Evolutionary conservation across 371 early-diverging fungal genomes (phyloP).

Genomic region (Blakeslea trispora): DNA sequence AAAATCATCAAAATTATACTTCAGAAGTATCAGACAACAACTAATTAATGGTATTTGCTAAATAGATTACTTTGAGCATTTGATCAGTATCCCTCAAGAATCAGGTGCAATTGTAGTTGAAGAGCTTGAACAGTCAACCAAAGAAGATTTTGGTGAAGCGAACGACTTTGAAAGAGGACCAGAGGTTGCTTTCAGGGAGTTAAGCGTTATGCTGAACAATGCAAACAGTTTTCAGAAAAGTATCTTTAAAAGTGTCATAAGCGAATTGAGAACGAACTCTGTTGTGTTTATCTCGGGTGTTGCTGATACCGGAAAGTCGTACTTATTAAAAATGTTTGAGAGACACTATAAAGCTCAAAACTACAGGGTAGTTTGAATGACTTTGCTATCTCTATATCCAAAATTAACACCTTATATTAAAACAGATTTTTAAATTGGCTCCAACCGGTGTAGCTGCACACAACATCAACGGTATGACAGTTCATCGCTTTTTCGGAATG

Average conservation of each 20-base stretch:
- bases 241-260: neutral
- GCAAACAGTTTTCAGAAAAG: neutral
- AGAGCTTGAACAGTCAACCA: neutral
- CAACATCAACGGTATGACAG: neutral
- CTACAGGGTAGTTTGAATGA: conserved; percentile 1
- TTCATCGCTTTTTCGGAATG: conserved; percentile 6
- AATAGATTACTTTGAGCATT: conserved; percentile 6
- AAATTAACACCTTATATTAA: neutral
- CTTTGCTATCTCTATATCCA: no score
- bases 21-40: no score
- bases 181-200: neutral
- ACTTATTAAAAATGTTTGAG: conserved; percentile 6
- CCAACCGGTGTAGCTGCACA: conserved; percentile 9
- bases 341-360: conserved; percentile 4
- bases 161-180: neutral
- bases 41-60: no score
- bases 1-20: no score
- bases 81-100: neutral
- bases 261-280: neutral
- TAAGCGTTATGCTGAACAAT: conserved; percentile 2
- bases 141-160: neutral
- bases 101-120: neutral
- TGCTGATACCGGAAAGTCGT: conserved; percentile 7
- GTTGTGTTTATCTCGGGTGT: neutral
- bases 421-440: conserved; percentile 6